Percentiles rank a stretch among this genome's conserved stretches.
Evolutionary conservation across 2,329 filamentous ascomycete genomes (phyloP).

Genomic region (Diplodia seriata): DNA sequence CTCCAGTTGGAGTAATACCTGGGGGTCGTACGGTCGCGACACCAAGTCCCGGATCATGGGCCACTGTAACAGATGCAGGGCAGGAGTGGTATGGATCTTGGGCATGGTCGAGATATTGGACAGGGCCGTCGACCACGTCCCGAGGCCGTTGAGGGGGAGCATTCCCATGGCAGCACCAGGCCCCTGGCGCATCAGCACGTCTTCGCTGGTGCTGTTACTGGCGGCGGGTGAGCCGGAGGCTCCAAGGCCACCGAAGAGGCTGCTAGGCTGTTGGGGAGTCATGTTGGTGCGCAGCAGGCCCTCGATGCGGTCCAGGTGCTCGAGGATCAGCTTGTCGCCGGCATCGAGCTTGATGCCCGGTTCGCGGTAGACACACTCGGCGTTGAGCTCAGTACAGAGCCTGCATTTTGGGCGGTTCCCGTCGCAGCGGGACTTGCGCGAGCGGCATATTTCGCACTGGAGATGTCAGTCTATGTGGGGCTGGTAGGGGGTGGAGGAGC

Average conservation of each 20-base stretch:
- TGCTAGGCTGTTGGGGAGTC: conserved; percentile 65
- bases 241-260: conserved; percentile 20
- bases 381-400: conserved; percentile 80
- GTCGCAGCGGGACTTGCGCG: conserved; percentile 80
- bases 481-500: neutral
- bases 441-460: conserved; percentile 83
- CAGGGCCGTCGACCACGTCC: conserved; percentile 70
- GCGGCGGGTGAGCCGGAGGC: conserved; percentile 48
- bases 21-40: conserved; percentile 77
- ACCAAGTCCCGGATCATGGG: conserved; percentile 80
- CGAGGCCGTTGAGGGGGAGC: conserved; percentile 63
- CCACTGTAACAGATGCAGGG: conserved; percentile 79
- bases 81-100: conserved; percentile 81
- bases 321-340: conserved; percentile 83
- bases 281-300: conserved; percentile 76
- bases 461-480: conserved; percentile 39
- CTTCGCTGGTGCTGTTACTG: conserved; percentile 55
- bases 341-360: conserved; percentile 87
- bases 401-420: conserved; percentile 83
- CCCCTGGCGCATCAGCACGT: conserved; percentile 49
- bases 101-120: conserved; percentile 85
- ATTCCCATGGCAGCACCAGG: conserved; percentile 47
- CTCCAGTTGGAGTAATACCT: conserved; percentile 81
- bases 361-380: conserved; percentile 83
- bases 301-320: conserved; percentile 79